These are phyloP conservation scores for Rosa chinensis DNA, from an alignment of 306 rosid species.

Conservation along the genomic window DNA sequence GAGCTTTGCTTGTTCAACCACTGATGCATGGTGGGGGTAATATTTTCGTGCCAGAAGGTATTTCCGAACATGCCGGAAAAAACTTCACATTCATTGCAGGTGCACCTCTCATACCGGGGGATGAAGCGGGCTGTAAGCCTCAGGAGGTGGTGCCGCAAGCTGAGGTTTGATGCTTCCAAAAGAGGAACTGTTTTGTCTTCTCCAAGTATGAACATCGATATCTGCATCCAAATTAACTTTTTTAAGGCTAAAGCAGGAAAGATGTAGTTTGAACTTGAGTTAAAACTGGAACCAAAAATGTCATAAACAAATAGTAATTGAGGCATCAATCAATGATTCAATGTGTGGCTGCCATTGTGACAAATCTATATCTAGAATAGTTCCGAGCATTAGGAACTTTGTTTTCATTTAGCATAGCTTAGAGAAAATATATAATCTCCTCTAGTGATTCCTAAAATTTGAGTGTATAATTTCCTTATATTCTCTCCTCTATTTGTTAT, in stretches of 20 bases:
- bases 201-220: conserved; percentile 39
- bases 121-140: conserved; percentile 25
- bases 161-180: conserved; percentile 14
- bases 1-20: conserved; percentile 34
- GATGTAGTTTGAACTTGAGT: background rate
- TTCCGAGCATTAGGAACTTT: background rate
- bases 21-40: conserved; percentile 29
- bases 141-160: conserved; percentile 29
- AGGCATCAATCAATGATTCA: background rate
- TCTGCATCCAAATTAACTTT: conserved; percentile 18
- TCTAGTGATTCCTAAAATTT: background rate
- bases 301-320: background rate
- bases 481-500: background rate
- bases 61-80: conserved; percentile 37
- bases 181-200: conserved; percentile 28
- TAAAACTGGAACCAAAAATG: background rate
- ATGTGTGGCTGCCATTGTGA: background rate
- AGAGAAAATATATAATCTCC: background rate
- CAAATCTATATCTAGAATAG: background rate
- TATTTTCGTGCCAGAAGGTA: conserved; percentile 32
- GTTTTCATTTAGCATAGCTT: background rate
- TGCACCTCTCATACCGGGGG: conserved; percentile 36
- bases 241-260: background rate
- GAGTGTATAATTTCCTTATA: background rate
- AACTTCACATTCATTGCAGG: conserved; percentile 35